These are phyloP conservation scores for Phytophthora hibernalis DNA, from an alignment of 352 stramenopile genomes.

Conservation along the genomic window DNA sequence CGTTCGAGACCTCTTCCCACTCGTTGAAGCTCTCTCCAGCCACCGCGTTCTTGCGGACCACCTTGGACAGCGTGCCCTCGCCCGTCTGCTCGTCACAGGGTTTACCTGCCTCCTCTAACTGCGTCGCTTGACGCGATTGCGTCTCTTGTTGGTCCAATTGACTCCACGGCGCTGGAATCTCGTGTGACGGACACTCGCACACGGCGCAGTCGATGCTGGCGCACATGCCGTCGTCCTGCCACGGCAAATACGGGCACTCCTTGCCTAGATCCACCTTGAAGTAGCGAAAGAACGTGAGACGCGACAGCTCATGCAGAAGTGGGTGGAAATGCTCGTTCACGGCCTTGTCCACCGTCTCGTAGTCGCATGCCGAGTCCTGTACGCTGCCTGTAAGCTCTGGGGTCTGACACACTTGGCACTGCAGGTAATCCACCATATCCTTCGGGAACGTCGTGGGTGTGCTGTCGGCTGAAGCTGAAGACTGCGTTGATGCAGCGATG, in stretches of 20 bases:
- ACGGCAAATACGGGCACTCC: constrained; percentile 83
- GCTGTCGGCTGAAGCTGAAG: constrained; percentile 10
- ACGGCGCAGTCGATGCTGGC: constrained; percentile 90
- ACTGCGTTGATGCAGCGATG: constrained; percentile 8
- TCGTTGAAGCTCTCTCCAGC: constrained; percentile 63
- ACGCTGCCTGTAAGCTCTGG: constrained; percentile 84
- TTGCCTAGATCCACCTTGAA: constrained; percentile 93
- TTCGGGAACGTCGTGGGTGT: constrained; percentile 45
- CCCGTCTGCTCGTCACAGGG: constrained; percentile 76
- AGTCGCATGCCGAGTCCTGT: constrained; percentile 85
- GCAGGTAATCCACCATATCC: constrained; percentile 80
- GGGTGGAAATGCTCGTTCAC: constrained; percentile 86
- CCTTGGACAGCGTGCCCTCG: constrained; percentile 76
- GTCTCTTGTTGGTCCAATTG: constrained; percentile 58
- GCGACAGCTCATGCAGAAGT: constrained; percentile 77
- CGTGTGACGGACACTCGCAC: constrained; percentile 87
- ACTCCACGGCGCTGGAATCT: constrained; percentile 88
- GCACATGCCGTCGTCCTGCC: constrained; percentile 92
- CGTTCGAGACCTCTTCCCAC: constrained; percentile 70
- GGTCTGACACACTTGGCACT: constrained; percentile 85
- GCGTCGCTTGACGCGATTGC: constrained; percentile 14
- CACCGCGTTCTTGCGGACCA: constrained; percentile 77
- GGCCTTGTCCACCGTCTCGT: constrained; percentile 86
- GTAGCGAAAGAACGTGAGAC: constrained; percentile 93
- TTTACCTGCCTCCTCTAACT: constrained; percentile 29